Conservation (phyloP, 108 stramenopile genomes). For the Fragilaria radians region DNA sequence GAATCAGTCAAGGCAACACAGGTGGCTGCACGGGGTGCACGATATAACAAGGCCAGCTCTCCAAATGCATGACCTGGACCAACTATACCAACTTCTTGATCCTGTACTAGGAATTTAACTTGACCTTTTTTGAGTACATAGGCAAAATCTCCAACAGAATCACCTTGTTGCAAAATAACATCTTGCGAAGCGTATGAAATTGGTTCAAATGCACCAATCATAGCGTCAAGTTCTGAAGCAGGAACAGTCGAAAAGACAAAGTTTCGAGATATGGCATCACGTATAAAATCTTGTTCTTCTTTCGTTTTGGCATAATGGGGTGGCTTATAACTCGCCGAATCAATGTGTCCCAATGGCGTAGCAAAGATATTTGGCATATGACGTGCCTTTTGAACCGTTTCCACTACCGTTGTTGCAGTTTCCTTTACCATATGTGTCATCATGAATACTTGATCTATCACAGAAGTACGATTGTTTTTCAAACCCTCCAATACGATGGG, state of each 20-base stretch:
- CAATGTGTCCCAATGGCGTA: constrained; percentile 6
- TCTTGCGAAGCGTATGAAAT: constrained; percentile 25
- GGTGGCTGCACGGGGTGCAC: constrained; percentile 83
- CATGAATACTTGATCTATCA: not conserved
- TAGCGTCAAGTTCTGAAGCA: constrained; percentile 32
- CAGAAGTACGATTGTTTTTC: not conserved
- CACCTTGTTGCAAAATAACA: constrained; percentile 46
- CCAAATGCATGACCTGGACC: constrained; percentile 62
- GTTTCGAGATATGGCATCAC: constrained; percentile 38
- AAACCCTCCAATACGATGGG: not conserved
- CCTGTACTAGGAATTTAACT: constrained; percentile 53
- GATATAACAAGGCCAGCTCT: constrained; percentile 88
- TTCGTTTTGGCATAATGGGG: constrained; percentile 3
- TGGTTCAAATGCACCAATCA: constrained; percentile 64
- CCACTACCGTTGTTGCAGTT: not conserved
- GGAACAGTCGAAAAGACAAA: constrained; percentile 61
- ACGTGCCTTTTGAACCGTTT: not conserved
- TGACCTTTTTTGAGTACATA: constrained; percentile 57
- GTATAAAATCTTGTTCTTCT: constrained; percentile 43
- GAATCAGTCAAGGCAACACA: constrained; percentile 26
- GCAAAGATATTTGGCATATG: constrained; percentile 38
- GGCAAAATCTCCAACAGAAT: constrained; percentile 54
- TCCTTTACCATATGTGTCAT: not conserved
- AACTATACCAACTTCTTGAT: constrained; percentile 38
- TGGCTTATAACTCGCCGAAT: constrained; percentile 1